Evolutionary conservation across 768 basidiomycete genomes (phyloP).

Genomic region (Termitomyces sp.): DNA sequence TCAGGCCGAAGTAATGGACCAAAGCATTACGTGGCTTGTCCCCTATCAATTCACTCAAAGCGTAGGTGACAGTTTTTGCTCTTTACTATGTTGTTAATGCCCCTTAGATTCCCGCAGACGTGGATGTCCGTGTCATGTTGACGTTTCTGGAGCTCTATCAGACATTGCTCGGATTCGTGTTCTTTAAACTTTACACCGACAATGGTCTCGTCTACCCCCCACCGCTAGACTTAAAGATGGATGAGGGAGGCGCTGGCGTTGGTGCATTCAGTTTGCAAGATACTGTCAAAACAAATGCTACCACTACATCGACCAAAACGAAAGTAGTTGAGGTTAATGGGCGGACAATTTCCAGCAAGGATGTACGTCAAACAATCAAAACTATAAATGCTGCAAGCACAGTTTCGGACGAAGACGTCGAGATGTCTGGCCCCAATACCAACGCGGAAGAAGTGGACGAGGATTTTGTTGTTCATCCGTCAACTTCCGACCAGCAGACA

Average conservation of each 20-base stretch:
- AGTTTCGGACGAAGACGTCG: conserved; percentile 30
- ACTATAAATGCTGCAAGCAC: conserved; percentile 33
- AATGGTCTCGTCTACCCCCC: conserved; percentile 93
- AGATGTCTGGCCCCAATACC: conserved; percentile 31
- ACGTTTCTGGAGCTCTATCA: conserved; percentile 99
- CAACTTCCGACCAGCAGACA: conserved; percentile 43
- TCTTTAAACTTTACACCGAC: conserved; percentile 99
- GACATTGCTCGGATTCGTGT: conserved; percentile 90
- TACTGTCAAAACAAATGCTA: conserved; percentile 23
- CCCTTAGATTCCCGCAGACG: conserved; percentile 82
- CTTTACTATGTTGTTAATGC: conserved; percentile 5
- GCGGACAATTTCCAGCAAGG: conserved; percentile 43
- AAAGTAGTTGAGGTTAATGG: conserved; percentile 44
- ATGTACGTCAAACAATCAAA: conserved; percentile 63
- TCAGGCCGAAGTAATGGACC: conserved; percentile 92
- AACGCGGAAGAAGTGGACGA: conserved; percentile 44
- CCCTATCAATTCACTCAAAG: conserved; percentile 97
- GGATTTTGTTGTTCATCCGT: conserved; percentile 64
- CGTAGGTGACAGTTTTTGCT: conserved; percentile 41
- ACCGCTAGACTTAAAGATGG: conserved; percentile 75
- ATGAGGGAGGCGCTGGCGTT: conserved; percentile 83
- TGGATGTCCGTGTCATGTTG: conserved; percentile 96
- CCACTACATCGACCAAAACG: conserved; percentile 41
- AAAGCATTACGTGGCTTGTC: conserved; percentile 92
- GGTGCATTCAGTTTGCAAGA: conserved; percentile 81